phyloP scores from a whole-genome alignment of 192 early-diverging fungal genomes.

The Spizellomyces sp. region DNA sequence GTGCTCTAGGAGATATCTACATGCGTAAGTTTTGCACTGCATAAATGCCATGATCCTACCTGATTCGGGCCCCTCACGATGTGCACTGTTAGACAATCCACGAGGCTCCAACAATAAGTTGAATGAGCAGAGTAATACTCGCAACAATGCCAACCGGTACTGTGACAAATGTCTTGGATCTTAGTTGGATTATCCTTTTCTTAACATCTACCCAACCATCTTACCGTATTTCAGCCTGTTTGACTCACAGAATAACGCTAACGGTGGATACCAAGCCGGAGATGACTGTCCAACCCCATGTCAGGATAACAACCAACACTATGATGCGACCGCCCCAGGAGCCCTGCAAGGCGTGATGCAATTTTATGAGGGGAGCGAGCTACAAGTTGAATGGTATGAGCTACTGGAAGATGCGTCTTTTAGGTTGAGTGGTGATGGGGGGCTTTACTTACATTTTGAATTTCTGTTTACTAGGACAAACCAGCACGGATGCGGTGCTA shows the following conservation, averaged over 20 bases:
- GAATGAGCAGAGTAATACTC: slow-evolving; percentile 38
- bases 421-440: not conserved
- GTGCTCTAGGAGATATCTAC: too few relatives aligned
- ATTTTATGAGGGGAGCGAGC: slow-evolving; percentile 35
- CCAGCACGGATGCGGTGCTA: slow-evolving; percentile 36
- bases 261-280: slow-evolving; percentile 42
- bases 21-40: too few relatives aligned
- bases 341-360: slow-evolving; percentile 38
- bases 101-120: slow-evolving; percentile 47
- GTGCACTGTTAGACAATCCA: slow-evolving; percentile 24
- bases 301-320: slow-evolving; percentile 23
- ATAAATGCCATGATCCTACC: too few relatives aligned
- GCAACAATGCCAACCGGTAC: slow-evolving; percentile 29
- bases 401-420: not conserved
- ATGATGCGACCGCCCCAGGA: slow-evolving; percentile 22
- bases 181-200: not conserved
- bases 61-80: too few relatives aligned
- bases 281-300: slow-evolving; percentile 30
- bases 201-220: not conserved
- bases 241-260: slow-evolving; percentile 43
- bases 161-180: not conserved
- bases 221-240: slow-evolving; percentile 22
- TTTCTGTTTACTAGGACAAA: slow-evolving; percentile 6
- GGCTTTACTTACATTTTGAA: too few relatives aligned
- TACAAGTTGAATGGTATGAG: slow-evolving; percentile 33